Conservation (phyloP, 495 filamentous ascomycete genomes). For the Penicillium egyptiacum region DNA sequence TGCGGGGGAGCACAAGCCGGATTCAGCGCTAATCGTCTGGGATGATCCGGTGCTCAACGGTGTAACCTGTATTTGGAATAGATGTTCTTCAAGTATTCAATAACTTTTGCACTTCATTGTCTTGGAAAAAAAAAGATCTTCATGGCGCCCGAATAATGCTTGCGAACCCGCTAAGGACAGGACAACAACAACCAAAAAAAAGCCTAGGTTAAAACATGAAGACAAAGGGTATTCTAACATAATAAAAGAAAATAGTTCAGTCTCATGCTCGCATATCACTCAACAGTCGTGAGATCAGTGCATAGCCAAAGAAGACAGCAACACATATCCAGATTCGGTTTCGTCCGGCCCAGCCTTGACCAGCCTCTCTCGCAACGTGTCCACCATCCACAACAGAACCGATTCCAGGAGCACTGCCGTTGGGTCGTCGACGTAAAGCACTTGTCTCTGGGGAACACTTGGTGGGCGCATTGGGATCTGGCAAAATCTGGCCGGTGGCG, state of each 20-base stretch:
- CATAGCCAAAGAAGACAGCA: slow-evolving; percentile 71
- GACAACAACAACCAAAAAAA: background rate
- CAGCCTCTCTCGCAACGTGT: slow-evolving; percentile 70
- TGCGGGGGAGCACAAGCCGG: slow-evolving; percentile 26
- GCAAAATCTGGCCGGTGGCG: slow-evolving; percentile 63
- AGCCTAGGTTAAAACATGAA: background rate
- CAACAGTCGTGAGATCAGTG: slow-evolving; percentile 71
- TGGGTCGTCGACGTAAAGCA: slow-evolving; percentile 63
- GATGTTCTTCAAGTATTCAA: background rate
- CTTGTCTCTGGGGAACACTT: slow-evolving; percentile 63
- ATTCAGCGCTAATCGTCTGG: slow-evolving; percentile 21
- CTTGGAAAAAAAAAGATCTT: background rate
- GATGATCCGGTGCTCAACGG: slow-evolving; percentile 24
- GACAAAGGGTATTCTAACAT: slow-evolving; percentile 8
- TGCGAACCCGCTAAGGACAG: slow-evolving; percentile 19
- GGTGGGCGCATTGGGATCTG: slow-evolving; percentile 40
- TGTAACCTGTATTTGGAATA: slow-evolving; percentile 18
- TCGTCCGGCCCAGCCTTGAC: slow-evolving; percentile 74
- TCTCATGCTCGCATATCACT: slow-evolving; percentile 51
- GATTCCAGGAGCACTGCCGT: slow-evolving; percentile 65
- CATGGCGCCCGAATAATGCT: slow-evolving; percentile 24
- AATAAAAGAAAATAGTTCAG: background rate
- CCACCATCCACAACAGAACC: slow-evolving; percentile 80
- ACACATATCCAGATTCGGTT: slow-evolving; percentile 73
- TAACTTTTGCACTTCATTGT: background rate